phyloP scores from a whole-genome alignment of 2,329 filamentous ascomycete species.

The Cercospora sesami region DNA sequence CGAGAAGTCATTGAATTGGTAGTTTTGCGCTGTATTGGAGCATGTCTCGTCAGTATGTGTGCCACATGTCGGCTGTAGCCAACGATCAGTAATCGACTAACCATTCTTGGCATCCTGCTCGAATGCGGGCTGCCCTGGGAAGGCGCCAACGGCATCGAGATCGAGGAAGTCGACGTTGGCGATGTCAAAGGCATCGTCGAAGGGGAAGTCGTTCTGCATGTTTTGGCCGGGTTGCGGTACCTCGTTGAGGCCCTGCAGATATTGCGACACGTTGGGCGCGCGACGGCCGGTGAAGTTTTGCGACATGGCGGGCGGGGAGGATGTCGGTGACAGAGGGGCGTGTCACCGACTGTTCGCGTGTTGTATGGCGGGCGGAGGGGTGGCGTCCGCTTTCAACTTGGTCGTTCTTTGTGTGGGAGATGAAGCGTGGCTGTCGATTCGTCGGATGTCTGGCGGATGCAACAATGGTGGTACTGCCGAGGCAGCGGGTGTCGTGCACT shows the following conservation, averaged over 20 bases:
- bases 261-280: constrained; percentile 84
- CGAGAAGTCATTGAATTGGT: constrained; percentile 50
- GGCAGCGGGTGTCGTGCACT: constrained; percentile 1
- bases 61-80: background rate
- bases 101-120: constrained; percentile 21
- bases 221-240: constrained; percentile 65
- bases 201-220: constrained; percentile 57
- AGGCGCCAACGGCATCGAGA: constrained; percentile 57
- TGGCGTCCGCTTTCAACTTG: constrained; percentile 2
- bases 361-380: background rate
- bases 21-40: constrained; percentile 39
- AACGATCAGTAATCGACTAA: constrained; percentile 19
- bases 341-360: background rate
- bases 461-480: background rate
- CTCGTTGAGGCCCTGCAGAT: constrained; percentile 81
- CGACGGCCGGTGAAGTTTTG: constrained; percentile 72
- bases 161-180: constrained; percentile 62
- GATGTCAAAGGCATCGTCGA: constrained; percentile 58
- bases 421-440: constrained; percentile 1
- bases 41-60: constrained; percentile 15
- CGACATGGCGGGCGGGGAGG: constrained; percentile 57
- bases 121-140: constrained; percentile 7
- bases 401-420: constrained; percentile 10
- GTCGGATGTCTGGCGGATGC: background rate
- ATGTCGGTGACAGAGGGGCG: constrained; percentile 2